Conservation (phyloP, 192 early-diverging fungal species). For the Backusella westeae region DNA sequence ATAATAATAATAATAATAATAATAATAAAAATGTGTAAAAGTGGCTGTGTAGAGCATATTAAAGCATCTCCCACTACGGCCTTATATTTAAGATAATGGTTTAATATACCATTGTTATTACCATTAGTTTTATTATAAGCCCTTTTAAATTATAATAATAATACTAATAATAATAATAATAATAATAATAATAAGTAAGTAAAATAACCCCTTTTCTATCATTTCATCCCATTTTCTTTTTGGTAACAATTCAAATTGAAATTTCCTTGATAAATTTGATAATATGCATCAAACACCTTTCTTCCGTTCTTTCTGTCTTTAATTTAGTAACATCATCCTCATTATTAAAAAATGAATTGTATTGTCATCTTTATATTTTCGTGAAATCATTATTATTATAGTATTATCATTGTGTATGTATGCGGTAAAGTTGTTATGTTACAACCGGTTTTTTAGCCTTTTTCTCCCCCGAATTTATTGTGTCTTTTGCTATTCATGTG, state of each 20-base stretch:
- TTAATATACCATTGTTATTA: background rate
- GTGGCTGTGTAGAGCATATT: background rate
- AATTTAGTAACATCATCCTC: background rate
- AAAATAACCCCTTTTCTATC: background rate
- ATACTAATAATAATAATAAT: too few relatives aligned
- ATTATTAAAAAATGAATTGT: too few relatives aligned
- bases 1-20: background rate
- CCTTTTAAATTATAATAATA: background rate
- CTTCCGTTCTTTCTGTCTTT: background rate
- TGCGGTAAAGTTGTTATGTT: background rate
- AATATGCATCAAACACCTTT: background rate
- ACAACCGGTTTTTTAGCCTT: background rate
- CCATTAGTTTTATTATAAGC: background rate
- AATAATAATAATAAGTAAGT: background rate
- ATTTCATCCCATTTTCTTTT: background rate
- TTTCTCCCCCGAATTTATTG: background rate
- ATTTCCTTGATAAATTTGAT: background rate
- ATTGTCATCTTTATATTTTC: background rate
- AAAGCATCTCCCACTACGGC: background rate
- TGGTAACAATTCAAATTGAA: background rate
- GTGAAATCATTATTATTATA: background rate
- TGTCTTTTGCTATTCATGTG: background rate
- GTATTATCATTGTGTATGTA: background rate
- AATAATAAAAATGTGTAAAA: background rate
- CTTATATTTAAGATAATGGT: background rate